Conservation (phyloP, 176 grass and related monocot species). For the Oryza australiensis region DNA sequence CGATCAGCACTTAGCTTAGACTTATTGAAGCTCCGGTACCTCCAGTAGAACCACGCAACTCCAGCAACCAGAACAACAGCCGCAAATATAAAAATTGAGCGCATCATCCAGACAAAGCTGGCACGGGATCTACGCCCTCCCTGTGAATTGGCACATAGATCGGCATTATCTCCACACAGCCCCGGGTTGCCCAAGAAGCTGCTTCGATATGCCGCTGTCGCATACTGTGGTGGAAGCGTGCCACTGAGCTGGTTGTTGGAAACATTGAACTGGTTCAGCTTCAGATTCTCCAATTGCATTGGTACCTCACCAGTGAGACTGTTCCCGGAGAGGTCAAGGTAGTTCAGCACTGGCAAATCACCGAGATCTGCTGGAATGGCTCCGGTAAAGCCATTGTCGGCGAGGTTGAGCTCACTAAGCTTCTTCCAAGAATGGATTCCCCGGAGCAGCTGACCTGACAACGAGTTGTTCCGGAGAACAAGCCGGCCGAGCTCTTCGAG, state of each 20-base stretch:
- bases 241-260: conserved; percentile 78
- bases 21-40: conserved; percentile 53
- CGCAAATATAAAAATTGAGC: conserved; percentile 60
- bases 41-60: conserved; percentile 65
- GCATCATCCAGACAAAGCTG: conserved; percentile 56
- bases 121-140: background rate
- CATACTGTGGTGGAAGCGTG: conserved; percentile 62
- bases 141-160: conserved; percentile 35
- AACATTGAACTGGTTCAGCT: conserved; percentile 79
- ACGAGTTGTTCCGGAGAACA: conserved; percentile 67
- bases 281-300: conserved; percentile 75
- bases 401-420: conserved; percentile 81
- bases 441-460: conserved; percentile 70
- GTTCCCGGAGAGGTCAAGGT: conserved; percentile 86
- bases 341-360: conserved; percentile 78
- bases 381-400: conserved; percentile 56
- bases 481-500: conserved; percentile 68
- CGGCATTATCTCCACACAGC: conserved; percentile 50
- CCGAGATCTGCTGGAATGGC: conserved; percentile 84
- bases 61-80: conserved; percentile 50
- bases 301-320: conserved; percentile 62
- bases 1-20: conserved; percentile 43
- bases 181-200: conserved; percentile 80
- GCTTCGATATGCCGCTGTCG: conserved; percentile 44
- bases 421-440: conserved; percentile 70